Evolutionary conservation across 345 rosid species (phyloP), one percentile per base, ranked within the genome.

Genomic region (Citrus unshiu): DNA sequence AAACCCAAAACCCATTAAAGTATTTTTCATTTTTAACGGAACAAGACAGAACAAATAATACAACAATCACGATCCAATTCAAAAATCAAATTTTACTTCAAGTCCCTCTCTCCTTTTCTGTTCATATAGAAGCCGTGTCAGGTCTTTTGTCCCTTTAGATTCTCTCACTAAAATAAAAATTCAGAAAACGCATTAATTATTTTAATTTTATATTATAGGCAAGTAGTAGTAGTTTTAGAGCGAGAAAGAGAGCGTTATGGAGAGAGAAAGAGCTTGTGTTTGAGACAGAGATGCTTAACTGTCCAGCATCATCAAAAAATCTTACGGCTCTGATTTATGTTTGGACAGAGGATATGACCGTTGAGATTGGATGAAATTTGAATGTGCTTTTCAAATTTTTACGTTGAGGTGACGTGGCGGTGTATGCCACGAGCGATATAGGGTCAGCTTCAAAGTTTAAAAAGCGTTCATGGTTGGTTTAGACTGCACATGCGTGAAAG

Each of bases 111-210:
- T 80, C 85, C 81, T 76, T 51, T 67, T 51, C 76, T 27, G 51
- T 68, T 68, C 68, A 57, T 18, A 43, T 43, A 69, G 88, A 81
- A 85, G 82, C 75, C 73, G 85, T 90, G 91, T 88, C 95, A 84
- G 89, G 79, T 76, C 81, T 49, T 35, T 68, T 85, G 87, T 81
- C 86, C 54, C 77, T 34, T 46, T 46, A 68, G 85, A 73, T 79
- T 83, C 84, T 75, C 75, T 8, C 49, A 8, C 18, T 35, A 22
- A n/a, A 46, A 46, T 46, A 46, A 74, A 70, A 67, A 54, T 54
- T 13, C 4, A 46, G 51, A 46, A n/a, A 10, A 35, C 7, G 49
- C 51, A 67, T 7, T 24, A 22, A 32, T 2, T 1, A 14, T 6
- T 14, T 7, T 71, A 14, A 3, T n/a, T 34, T 29, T 49, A 30